A percentile compares a stretch with the other conserved stretches of the same genome.
These are phyloP conservation scores for Kwoniella pini DNA, from an alignment of 768 basidiomycete genomes.

Conservation along the genomic window DNA sequence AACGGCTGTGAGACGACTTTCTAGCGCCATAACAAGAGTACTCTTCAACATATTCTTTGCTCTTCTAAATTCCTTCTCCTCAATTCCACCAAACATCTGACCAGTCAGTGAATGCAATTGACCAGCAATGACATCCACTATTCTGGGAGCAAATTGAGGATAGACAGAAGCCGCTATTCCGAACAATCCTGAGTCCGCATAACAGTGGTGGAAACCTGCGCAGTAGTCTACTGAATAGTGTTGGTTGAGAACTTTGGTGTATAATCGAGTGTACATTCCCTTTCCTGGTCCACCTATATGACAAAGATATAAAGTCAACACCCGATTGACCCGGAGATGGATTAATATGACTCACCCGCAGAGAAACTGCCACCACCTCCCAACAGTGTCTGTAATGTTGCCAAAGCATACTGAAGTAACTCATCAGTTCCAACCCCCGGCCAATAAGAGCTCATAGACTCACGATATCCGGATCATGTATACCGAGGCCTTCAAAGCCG, in stretches of 20 bases:
- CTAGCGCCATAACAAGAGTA: conserved; percentile 89
- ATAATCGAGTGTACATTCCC: conserved; percentile 97
- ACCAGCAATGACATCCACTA: conserved; percentile 80
- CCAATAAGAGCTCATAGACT: conserved; percentile 13
- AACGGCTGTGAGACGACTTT: conserved; percentile 62
- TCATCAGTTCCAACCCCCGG: neutral
- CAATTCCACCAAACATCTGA: conserved; percentile 52
- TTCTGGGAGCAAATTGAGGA: conserved; percentile 63
- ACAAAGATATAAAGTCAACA: neutral
- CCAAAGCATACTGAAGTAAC: conserved; percentile 67
- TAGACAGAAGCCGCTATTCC: conserved; percentile 85
- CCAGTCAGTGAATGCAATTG: conserved; percentile 80
- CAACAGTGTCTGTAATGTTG: conserved; percentile 89
- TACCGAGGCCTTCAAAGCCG: conserved; percentile 85
- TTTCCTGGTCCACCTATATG: conserved; percentile 85
- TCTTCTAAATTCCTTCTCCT: conserved; percentile 67
- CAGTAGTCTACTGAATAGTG: conserved; percentile 93
- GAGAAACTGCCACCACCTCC: conserved; percentile 97
- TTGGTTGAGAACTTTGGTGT: conserved; percentile 93
- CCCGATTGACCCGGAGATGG: neutral
- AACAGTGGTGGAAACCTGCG: conserved; percentile 96
- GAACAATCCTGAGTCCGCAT: conserved; percentile 89
- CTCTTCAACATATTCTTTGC: conserved; percentile 96
- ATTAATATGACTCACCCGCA: conserved; percentile 62
- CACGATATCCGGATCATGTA: conserved; percentile 81